Evolutionary conservation across 805 yeast genomes (phyloP), one percentile per base, ranked within the genome.

Genomic region (Candida nemodendra): DNA sequence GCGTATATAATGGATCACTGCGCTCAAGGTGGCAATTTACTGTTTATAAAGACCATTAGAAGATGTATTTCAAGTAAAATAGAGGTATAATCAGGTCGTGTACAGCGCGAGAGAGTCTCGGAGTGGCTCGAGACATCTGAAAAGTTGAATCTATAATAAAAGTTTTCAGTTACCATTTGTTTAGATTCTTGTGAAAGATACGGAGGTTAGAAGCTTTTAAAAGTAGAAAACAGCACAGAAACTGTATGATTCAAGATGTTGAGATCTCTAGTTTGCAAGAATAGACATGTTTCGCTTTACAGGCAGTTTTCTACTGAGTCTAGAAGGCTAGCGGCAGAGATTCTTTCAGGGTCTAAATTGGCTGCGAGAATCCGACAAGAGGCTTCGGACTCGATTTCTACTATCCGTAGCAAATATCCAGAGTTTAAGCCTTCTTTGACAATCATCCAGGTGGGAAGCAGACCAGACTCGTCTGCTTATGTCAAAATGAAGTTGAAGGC

Each of bases 381-480:
- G 16, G 72, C 77, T 1, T 61, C 56, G 33, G 53, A 51, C 3
- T 70, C 72, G 31, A 72, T 78, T 51, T 21, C 41, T 12, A 53
- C 56, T 37, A 48, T 72, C 39, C 72, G 75, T 56, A 44, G 60
- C 9, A 57, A 64, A 23, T 68, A 74, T 47, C 72, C 80, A 12
- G 68, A 66, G 32, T 84, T 84, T 61, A 65, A 68, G 46, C 93
- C 95, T 21, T 71, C 69, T 29, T 67, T 85, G 54, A 69, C 79
- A 44, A 84, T 85, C 47, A 69, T 85, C 47, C 95, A 85, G 64
- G 84, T 85, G 16, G 95, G 95, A 39, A 66, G 68, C 18, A 72
- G 91, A 60, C 83, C 82, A 16, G 95, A 85, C 55, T 84, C 93
- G 9, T 68, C 83, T n/a, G 82, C 88, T 3, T 85, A 85, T 61